Evolutionary conservation across 176 grass and related monocot genomes (phyloP), one percentile per base, ranked within the genome.

Genomic region (Oryza nivara): DNA sequence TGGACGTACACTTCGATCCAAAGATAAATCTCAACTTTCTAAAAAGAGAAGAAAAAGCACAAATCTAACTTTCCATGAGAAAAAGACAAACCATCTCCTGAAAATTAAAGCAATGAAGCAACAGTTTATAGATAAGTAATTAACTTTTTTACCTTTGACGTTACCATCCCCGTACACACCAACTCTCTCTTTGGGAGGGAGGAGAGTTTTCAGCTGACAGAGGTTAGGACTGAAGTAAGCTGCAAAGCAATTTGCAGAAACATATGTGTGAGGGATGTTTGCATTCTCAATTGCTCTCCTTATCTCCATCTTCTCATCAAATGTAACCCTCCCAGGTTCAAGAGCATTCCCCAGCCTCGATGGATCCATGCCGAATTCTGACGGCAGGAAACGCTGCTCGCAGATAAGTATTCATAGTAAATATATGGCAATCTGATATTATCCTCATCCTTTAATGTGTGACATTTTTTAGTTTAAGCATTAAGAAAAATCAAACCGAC

Each of bases 281-380:
- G 85, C 87, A 49, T 79, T 56, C 58, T 97, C 92, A 20, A 94
- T 84, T 3, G 87, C 88, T 23, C 63, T 86, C 19, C 92, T 66
- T 22, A 97, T 16, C 19, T 76, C 72, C 76, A 90, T 90, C 75
- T 97, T 94, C 0, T 88, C 85, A 0, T 47, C 70, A 22, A 97
- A 94, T 11, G 79, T 0, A 69, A 64, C 17, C 32, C 73, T 88
- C 9, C 92, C 92, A 1, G 88, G 92, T 67, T 78, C 88, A 48
- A 90, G 81, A n/a, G 94, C 89, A 22, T 92, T 52, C 0, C 6
- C 68, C 94, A 97, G 92, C 26, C 79, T 84, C 1, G 78, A 72
- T 7, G 88, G 88, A 65, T 97, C 91, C 61, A 80, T 77, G 13
- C 92, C 94, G 2, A 94, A 97, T 46, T 97, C 89, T 0, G 94